Percentiles rank a stretch among this genome's conserved stretches.
phyloP scores from a whole-genome alignment of 202 grass and related monocot species.

The Schoenoplectus tabernaemontani region DNA sequence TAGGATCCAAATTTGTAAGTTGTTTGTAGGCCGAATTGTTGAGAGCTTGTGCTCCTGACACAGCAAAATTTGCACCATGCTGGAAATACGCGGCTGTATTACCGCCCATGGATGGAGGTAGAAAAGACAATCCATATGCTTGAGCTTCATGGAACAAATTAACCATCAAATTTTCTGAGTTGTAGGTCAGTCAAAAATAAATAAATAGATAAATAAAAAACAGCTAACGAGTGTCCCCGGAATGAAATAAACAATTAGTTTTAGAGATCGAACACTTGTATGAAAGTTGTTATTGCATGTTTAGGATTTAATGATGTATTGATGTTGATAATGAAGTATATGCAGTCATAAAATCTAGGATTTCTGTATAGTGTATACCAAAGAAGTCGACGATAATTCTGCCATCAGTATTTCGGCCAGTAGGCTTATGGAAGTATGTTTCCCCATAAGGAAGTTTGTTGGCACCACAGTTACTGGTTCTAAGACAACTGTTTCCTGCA shows the following conservation, averaged over 20 bases:
- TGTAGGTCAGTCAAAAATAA: background rate
- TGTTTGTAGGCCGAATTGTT: background rate
- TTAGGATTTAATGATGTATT: too few relatives aligned
- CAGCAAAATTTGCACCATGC: constrained; percentile 21
- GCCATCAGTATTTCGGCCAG: constrained; percentile 50
- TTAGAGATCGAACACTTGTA: background rate
- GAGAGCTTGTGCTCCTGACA: background rate
- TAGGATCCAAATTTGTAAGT: background rate
- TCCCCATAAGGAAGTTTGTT: constrained; percentile 56
- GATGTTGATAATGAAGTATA: too few relatives aligned
- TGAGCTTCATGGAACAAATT: constrained; percentile 18
- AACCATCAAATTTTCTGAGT: too few relatives aligned
- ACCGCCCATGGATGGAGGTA: constrained; percentile 7
- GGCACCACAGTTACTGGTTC: background rate
- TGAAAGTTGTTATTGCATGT: background rate
- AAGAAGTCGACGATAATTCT: constrained; percentile 69
- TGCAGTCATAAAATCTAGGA: background rate
- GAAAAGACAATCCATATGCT: constrained; percentile 7
- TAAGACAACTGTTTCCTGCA: constrained; percentile 28
- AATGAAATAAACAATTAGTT: too few relatives aligned
- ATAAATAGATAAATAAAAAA: background rate
- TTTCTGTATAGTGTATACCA: constrained; percentile 12
- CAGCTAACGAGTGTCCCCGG: too few relatives aligned
- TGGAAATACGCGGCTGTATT: background rate
- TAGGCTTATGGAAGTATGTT: constrained; percentile 71